These are phyloP conservation scores for Neurospora terricola DNA, from an alignment of 495 filamentous ascomycete species.

Conservation along the genomic window DNA sequence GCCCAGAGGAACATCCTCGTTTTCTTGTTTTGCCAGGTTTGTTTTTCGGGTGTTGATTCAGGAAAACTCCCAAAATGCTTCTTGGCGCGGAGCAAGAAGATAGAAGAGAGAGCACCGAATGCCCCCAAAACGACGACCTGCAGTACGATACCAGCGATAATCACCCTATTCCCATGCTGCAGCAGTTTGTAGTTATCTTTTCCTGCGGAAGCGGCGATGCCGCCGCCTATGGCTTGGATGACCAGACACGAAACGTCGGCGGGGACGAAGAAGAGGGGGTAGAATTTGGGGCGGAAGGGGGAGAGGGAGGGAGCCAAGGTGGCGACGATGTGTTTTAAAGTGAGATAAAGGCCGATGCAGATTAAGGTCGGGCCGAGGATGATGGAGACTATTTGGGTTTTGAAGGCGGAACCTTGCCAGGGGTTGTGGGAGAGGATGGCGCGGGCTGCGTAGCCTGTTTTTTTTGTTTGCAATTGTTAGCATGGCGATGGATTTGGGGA, in stretches of 20 bases:
- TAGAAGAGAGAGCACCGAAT: constrained; percentile 40
- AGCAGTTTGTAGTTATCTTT: constrained; percentile 29
- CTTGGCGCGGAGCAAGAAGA: constrained; percentile 37
- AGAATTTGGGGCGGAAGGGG: constrained; percentile 45
- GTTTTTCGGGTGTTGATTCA: constrained; percentile 13
- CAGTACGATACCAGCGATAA: constrained; percentile 61
- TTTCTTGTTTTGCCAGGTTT: constrained; percentile 22
- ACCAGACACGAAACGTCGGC: constrained; percentile 56
- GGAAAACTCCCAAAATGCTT: constrained; percentile 21
- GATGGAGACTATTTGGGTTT: constrained; percentile 59
- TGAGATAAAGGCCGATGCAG: constrained; percentile 57
- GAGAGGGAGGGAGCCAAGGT: constrained; percentile 40
- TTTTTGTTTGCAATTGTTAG: too few relatives aligned
- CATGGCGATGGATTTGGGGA: too few relatives aligned
- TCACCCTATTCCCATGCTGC: constrained; percentile 48
- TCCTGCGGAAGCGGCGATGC: constrained; percentile 44
- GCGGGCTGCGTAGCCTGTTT: constrained; percentile 51
- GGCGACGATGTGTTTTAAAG: constrained; percentile 51
- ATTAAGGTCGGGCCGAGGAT: constrained; percentile 57
- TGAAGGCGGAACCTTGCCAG: constrained; percentile 47
- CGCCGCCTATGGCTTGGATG: constrained; percentile 57
- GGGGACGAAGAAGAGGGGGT: constrained; percentile 55
- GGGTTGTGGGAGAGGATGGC: constrained; percentile 49
- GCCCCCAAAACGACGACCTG: constrained; percentile 54
- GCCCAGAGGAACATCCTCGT: constrained; percentile 45